Conservation (phyloP, 1,284 basidiomycete genomes). For the Austropuccinia psidii region DNA sequence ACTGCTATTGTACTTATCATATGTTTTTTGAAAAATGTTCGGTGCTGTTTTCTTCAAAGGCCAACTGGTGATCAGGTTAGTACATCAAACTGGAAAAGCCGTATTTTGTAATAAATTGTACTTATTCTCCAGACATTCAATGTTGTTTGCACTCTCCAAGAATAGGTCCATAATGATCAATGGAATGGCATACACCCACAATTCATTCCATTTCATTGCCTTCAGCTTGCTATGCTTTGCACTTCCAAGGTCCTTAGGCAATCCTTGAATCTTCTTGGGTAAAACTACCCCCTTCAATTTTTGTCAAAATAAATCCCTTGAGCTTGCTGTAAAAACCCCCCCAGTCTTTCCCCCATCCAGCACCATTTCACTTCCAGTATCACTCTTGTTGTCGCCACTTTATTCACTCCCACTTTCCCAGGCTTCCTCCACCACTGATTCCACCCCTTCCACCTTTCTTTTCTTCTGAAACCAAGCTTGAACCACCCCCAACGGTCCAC, state of each 20-base stretch:
- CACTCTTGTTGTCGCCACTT: neutral
- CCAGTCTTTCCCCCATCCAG: neutral
- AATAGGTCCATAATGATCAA: conserved; percentile 20
- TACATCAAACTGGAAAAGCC: conserved; percentile 25
- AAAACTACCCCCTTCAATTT: neutral
- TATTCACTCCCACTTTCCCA: too few relatives aligned
- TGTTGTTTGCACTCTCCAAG: neutral
- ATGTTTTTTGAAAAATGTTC: neutral
- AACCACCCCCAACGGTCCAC: too few relatives aligned
- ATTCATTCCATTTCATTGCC: neutral
- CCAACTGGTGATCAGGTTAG: neutral
- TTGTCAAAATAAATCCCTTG: neutral
- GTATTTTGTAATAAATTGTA: conserved; percentile 5
- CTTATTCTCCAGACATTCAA: too few relatives aligned
- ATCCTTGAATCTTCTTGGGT: neutral
- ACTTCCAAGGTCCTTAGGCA: neutral
- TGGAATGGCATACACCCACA: conserved; percentile 16
- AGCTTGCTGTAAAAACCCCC: neutral
- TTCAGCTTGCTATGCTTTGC: conserved; percentile 13
- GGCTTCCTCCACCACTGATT: too few relatives aligned
- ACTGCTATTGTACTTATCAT: neutral
- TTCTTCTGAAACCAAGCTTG: too few relatives aligned
- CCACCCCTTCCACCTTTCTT: too few relatives aligned
- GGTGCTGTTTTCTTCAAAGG: neutral
- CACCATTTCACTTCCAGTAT: neutral